phyloP scores from a whole-genome alignment of 345 rosid genomes.

The Streptanthus diversifolius region DNA sequence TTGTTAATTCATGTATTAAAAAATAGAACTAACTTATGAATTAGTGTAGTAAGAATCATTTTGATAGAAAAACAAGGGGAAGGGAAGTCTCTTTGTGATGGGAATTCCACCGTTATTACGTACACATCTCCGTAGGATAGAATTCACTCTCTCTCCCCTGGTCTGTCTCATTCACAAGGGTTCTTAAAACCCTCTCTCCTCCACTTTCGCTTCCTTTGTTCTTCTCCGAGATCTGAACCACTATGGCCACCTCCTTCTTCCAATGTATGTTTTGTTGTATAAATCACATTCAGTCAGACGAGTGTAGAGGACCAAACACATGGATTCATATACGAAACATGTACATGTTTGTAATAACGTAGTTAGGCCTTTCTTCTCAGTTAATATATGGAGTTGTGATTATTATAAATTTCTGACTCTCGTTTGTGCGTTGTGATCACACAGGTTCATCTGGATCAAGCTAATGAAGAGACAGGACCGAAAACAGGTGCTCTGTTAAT shows the following conservation, averaged over 20 bases:
- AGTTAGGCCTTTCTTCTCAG: constrained; percentile 3
- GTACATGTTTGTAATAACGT: neutral
- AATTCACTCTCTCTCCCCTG: neutral
- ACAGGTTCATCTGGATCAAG: constrained; percentile 72
- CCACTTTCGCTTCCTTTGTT: constrained; percentile 3
- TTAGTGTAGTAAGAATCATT: too few relatives aligned
- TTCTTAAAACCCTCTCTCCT: constrained; percentile 31
- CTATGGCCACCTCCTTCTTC: constrained; percentile 61
- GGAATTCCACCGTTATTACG: neutral
- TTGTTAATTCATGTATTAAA: too few relatives aligned
- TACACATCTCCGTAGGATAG: constrained; percentile 13
- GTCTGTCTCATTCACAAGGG: neutral
- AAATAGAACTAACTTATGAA: too few relatives aligned
- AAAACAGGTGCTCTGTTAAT: constrained; percentile 51
- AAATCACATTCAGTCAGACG: neutral
- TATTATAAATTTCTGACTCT: neutral
- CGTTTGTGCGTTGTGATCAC: constrained; percentile 9
- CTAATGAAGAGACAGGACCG: constrained; percentile 52
- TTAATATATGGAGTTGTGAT: neutral
- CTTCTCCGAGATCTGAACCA: constrained; percentile 27
- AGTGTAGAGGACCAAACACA: neutral
- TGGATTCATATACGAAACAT: neutral
- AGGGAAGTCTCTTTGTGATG: too few relatives aligned
- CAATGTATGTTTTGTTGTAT: constrained; percentile 10
- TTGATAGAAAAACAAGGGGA: too few relatives aligned